These are phyloP conservation scores for Jamesozyma lodderae DNA, from an alignment of 805 yeast genomes.

Conservation along the genomic window DNA sequence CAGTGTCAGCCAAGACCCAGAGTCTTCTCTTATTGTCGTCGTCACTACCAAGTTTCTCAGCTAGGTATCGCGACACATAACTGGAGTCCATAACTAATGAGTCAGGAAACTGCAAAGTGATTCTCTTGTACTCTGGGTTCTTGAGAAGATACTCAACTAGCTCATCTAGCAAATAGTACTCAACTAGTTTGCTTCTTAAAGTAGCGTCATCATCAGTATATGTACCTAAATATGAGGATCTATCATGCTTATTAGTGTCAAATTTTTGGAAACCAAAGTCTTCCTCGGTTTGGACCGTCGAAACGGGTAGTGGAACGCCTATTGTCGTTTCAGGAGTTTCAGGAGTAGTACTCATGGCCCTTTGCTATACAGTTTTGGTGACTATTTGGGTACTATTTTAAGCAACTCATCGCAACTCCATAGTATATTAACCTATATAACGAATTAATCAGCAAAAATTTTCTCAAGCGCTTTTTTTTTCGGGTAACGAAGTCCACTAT, in stretches of 20 bases:
- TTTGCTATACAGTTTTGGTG: background rate
- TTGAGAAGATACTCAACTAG: constrained; percentile 34
- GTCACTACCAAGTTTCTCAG: constrained; percentile 26
- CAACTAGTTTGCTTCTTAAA: constrained; percentile 31
- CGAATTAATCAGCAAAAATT: too few species aligned
- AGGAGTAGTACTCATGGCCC: background rate
- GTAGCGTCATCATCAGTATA: constrained; percentile 20
- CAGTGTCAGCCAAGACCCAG: constrained; percentile 90
- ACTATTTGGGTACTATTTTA: too few species aligned
- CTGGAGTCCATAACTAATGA: constrained; percentile 68
- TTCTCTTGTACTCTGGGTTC: constrained; percentile 34
- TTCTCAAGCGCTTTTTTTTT: too few species aligned
- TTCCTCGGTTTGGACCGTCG: constrained; percentile 62
- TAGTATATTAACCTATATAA: too few species aligned
- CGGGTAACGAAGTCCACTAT: too few species aligned
- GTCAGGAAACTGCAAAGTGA: constrained; percentile 92
- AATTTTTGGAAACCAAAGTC: constrained; percentile 42
- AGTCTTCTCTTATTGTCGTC: constrained; percentile 31
- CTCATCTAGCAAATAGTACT: constrained; percentile 49
- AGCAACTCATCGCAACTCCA: too few species aligned
- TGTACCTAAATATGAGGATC: constrained; percentile 27
- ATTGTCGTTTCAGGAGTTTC: constrained; percentile 1
- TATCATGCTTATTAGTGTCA: constrained; percentile 18
- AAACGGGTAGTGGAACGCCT: constrained; percentile 56
- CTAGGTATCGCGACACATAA: constrained; percentile 49